phyloP scores from a whole-genome alignment of 2,329 filamentous ascomycete genomes.

The Madurella fahalii region DNA sequence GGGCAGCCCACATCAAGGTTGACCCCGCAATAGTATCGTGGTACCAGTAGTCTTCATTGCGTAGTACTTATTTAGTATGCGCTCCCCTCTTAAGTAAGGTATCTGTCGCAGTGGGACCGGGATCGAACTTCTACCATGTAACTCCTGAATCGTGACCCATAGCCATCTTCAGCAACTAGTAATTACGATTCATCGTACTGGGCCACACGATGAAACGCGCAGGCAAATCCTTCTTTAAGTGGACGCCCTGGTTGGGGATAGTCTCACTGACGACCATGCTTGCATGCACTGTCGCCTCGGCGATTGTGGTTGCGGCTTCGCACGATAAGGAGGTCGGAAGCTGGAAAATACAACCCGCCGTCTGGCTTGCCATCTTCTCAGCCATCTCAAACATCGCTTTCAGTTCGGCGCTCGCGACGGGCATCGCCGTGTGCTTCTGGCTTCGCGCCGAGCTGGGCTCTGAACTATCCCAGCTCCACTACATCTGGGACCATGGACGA shows the following conservation, averaged over 20 bases:
- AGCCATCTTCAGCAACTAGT: too few species aligned
- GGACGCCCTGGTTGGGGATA: constrained; percentile 8
- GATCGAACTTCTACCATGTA: too few species aligned
- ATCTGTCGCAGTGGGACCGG: too few species aligned
- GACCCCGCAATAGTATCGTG: too few species aligned
- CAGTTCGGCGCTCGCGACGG: constrained; percentile 13
- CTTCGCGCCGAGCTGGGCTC: constrained; percentile 3
- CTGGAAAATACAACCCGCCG: constrained; percentile 11
- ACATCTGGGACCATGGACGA: constrained; percentile 17
- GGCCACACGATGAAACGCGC: too few species aligned
- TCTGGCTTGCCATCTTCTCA: constrained; percentile 15
- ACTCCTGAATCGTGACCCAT: too few species aligned
- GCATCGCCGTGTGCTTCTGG: constrained; percentile 17
- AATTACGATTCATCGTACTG: too few species aligned
- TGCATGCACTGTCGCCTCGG: constrained; percentile 3
- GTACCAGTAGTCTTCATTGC: too few species aligned
- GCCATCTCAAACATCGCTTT: constrained; percentile 12
- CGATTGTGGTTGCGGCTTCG: constrained; percentile 7
- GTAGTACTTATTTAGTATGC: too few species aligned
- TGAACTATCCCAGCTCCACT: constrained; percentile 13
- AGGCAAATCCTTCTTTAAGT: constrained; percentile 1
- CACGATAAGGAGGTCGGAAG: constrained; percentile 1
- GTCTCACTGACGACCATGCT: constrained; percentile 1
- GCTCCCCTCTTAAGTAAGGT: too few species aligned
- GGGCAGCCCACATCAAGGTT: too few species aligned